Evolutionary conservation across 371 early-diverging fungal genomes (phyloP), one percentile per base, ranked within the genome.

Genomic region (Parasitella parasitica): DNA sequence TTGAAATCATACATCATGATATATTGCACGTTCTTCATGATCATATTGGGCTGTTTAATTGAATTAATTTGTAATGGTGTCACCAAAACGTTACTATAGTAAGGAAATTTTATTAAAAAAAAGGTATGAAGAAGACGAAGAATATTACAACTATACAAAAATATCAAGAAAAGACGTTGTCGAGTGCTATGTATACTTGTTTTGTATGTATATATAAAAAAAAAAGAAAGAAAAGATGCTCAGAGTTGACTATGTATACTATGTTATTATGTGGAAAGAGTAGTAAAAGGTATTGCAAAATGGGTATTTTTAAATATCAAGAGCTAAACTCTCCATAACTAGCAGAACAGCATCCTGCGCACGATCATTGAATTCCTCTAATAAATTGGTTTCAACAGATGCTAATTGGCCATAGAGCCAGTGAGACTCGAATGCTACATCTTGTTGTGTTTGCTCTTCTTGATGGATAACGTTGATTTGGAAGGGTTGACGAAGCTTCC

Each of bases 401-500:
- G 64, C 52, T 28, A 69, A 49, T 41, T 61, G 57, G 1, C 36
- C n/a, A 22, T 57, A 49, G 15, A 69, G 39, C 69, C 69, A 69
- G 28, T 69, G 41, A 24, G 54, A 43, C 49, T 69, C 61, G 30
- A 32, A 27, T n/a, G 49, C 48, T 4, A 36, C 30, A 43, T 68
- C 41, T 36, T 16, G 8, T 12, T 15, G 27, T 46, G n/a, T n/a
- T n/a, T 56, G 39, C 46, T 57, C 30, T 46, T 68, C 37, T 56
- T 67, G 55, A 43, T 56, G 69, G 22, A 64, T 43, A 32, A 69
- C 37, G 24, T 64, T 69, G 22, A 69, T 57, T 61, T 69, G 69
- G 54, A 69, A 69, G 11, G 69, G 69, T 54, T 61, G 60, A 34
- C 69, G 69, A n/a, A 69, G 52, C 20, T 69, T 64, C 69, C 69